These are phyloP conservation scores for Sclerotinia spermophila DNA, from an alignment of 2,329 filamentous ascomycete species.

Conservation along the genomic window DNA sequence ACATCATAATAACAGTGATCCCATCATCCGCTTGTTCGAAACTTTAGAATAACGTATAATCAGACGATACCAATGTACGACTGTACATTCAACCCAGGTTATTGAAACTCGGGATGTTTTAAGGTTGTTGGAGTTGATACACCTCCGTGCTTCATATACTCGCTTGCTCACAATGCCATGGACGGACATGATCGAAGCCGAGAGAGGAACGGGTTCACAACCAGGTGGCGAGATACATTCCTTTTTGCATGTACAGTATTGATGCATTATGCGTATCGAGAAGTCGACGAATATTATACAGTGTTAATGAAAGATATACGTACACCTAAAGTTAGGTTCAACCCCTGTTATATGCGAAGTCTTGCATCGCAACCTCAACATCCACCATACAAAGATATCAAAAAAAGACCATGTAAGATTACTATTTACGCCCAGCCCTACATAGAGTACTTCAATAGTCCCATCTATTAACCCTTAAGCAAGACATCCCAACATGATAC, in stretches of 20 bases:
- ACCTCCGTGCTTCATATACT: conserved; percentile 29
- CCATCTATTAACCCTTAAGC: not conserved
- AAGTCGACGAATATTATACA: not conserved
- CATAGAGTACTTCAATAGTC: not conserved
- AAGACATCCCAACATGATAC: conserved; percentile 4
- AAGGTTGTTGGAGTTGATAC: conserved; percentile 26
- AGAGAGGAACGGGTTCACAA: not conserved
- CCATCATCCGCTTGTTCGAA: not conserved
- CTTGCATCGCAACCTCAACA: not conserved
- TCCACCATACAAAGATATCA: not conserved
- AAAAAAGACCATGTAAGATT: not conserved
- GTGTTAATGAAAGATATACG: not conserved
- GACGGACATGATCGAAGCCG: conserved; percentile 16
- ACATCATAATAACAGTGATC: not conserved
- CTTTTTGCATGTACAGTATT: not conserved
- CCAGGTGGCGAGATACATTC: not conserved
- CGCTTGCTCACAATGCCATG: conserved; percentile 22
- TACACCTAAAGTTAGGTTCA: not conserved
- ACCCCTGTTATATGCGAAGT: conserved; percentile 2
- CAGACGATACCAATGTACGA: not conserved
- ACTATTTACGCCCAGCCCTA: not conserved
- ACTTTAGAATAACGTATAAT: not conserved
- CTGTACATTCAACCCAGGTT: not conserved
- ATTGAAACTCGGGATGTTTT: conserved; percentile 30
- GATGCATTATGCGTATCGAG: not conserved